Percentiles rank a stretch among this genome's conserved stretches.
These are phyloP conservation scores for Blepharisma undulans DNA, from an alignment of 169 alveolate species.

Conservation along the genomic window DNA sequence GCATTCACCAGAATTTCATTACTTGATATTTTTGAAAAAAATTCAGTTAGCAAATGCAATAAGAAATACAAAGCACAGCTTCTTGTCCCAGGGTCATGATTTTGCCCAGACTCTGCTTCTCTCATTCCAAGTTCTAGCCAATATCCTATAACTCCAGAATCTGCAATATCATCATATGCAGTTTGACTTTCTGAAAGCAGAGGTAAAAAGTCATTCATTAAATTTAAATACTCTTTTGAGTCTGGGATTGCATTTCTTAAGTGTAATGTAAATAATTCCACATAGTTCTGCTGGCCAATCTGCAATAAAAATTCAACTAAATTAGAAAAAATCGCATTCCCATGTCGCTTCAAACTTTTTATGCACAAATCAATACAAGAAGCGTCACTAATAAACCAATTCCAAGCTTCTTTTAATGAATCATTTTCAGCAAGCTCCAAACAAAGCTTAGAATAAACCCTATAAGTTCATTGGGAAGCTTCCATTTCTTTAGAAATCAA, in stretches of 20 bases:
- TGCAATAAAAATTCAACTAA: background rate
- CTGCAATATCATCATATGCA: constrained; percentile 37
- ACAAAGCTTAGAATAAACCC: background rate
- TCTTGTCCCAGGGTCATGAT: background rate
- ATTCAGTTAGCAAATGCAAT: background rate
- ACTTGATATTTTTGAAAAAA: background rate
- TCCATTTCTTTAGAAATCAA: constrained; percentile 27
- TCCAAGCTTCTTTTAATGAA: background rate
- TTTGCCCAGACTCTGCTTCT: background rate
- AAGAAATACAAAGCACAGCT: background rate
- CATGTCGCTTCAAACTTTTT: background rate
- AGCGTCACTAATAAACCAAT: background rate
- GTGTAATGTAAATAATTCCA: constrained; percentile 78
- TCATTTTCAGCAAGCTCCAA: constrained; percentile 6
- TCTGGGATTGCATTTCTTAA: constrained; percentile 61
- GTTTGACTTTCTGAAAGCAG: constrained; percentile 44
- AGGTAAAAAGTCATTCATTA: constrained; percentile 43
- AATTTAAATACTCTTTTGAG: constrained; percentile 66
- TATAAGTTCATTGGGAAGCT: background rate
- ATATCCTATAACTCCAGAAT: constrained; percentile 1
- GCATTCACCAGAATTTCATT: constrained; percentile 25
- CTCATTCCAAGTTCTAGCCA: background rate
- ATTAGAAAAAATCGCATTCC: background rate
- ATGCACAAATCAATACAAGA: background rate
- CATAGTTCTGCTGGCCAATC: constrained; percentile 47